Base-by-base conservation (phyloP, 805 yeast genomes). In the Kodamaea restingae region DNA sequence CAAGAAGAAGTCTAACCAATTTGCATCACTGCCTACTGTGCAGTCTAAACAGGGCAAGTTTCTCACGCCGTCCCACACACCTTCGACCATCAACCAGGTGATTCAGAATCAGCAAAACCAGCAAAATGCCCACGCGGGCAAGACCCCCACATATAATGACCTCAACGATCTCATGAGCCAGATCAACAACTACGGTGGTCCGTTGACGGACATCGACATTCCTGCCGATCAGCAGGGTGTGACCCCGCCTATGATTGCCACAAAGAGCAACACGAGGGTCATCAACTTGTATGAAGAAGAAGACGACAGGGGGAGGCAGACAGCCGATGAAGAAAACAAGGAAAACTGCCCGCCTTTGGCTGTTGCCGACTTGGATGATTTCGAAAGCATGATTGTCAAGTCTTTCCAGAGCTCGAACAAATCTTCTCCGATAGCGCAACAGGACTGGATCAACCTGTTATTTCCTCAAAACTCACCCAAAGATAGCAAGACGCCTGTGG, bases 181-280 rank as follows among this genome's bases (percentile, higher is more conserved):
- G 48, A 43, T 68, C 38, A 60, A 63, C 44, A 50, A 44, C 42
- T 46, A 61, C 45, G 74, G 74, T 2, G 75, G 74, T 1, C 75
- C 75, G 4, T 55, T 69, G 39, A 70, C 75, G 10, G 75, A 70
- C 43, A 67, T 70, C 9, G 75, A 70, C 44, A 47, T 69, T 29
- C 73, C 73, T 5, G 64, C 60, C 28, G 63, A 55, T 24, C 62
- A 29, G 52, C 54, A 48, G 36, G 67, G 66, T 4, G 51, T 52
- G 4, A 67, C 71, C 5, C 75, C 71, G 36, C 72, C 71, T 45
- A 71, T 61, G 75, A 64, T 65, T 57, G 81, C 81, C n/a, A 73
- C 75, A 4, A 76, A 76, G 49, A 56, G 72, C 30, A 76, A 75
- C 47, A 76, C 81, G 3, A 64, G 79, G 29, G 67, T 76, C 15